Conservation (phyloP, 768 basidiomycete genomes). For the Agaricus subrufescens region DNA sequence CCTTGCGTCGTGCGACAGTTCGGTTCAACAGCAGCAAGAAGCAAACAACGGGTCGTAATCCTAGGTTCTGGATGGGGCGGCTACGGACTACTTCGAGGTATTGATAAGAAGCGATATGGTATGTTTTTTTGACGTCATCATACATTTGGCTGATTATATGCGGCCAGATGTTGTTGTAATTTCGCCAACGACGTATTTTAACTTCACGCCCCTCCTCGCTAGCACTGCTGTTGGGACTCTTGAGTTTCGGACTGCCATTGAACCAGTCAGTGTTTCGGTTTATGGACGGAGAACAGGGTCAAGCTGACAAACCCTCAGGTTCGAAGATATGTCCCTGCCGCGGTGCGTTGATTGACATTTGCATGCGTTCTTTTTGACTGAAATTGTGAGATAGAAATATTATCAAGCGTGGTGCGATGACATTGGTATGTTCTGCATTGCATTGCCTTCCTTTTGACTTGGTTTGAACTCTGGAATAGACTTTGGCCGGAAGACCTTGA, state of each 20-base stretch:
- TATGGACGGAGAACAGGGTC: background rate
- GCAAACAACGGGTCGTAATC: slow-evolving; percentile 53
- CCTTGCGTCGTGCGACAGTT: slow-evolving; percentile 24
- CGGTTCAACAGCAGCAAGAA: slow-evolving; percentile 28
- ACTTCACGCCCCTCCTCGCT: slow-evolving; percentile 64
- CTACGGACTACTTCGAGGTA: slow-evolving; percentile 58
- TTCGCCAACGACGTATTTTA: slow-evolving; percentile 66
- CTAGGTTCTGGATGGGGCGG: slow-evolving; percentile 80
- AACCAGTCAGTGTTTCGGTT: slow-evolving; percentile 51
- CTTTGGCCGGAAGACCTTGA: slow-evolving; percentile 52
- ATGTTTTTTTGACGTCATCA: slow-evolving; percentile 2
- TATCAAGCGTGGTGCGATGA: slow-evolving; percentile 77
- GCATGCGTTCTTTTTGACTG: background rate
- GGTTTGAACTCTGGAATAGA: slow-evolving; percentile 29
- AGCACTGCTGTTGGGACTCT: slow-evolving; percentile 78
- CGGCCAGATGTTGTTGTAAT: slow-evolving; percentile 56
- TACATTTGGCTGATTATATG: background rate
- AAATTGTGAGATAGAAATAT: slow-evolving; percentile 35
- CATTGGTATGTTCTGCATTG: slow-evolving; percentile 40
- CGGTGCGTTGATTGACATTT: slow-evolving; percentile 31
- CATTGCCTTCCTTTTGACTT: background rate
- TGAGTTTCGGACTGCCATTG: slow-evolving; percentile 76
- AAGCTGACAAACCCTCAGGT: slow-evolving; percentile 30
- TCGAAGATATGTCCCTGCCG: slow-evolving; percentile 50
- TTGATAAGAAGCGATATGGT: slow-evolving; percentile 76